These are phyloP conservation scores for Didymellaceae sp. DNA, from an alignment of 2,329 filamentous ascomycete species.

Conservation along the genomic window DNA sequence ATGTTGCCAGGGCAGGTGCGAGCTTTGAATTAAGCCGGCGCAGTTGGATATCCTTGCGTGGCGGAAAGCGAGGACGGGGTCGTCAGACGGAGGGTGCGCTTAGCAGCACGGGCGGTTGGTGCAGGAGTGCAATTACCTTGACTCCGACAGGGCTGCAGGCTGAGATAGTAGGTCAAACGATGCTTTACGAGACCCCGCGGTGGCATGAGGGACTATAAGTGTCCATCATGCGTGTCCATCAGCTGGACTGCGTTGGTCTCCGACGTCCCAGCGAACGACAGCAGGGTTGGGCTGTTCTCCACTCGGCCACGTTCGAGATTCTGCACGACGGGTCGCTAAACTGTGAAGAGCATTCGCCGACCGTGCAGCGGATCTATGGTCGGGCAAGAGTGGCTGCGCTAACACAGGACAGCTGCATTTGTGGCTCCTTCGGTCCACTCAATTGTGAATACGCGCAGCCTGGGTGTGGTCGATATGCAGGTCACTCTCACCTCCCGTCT, in stretches of 20 bases:
- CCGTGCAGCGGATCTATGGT: slow-evolving; percentile 5
- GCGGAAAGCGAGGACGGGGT: slow-evolving; percentile 9
- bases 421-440: slow-evolving; percentile 17
- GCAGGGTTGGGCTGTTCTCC: slow-evolving; percentile 15
- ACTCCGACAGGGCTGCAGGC: neutral
- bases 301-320: slow-evolving; percentile 14
- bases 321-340: slow-evolving; percentile 13
- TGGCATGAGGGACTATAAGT: slow-evolving; percentile 18
- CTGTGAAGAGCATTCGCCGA: neutral
- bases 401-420: slow-evolving; percentile 9
- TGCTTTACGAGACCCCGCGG: slow-evolving; percentile 3
- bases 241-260: slow-evolving; percentile 12
- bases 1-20: slow-evolving; percentile 12
- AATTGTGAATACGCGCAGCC: slow-evolving; percentile 15
- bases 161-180: neutral
- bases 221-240: slow-evolving; percentile 15
- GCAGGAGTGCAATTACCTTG: slow-evolving; percentile 3
- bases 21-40: slow-evolving; percentile 12
- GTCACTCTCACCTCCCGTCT: slow-evolving; percentile 11
- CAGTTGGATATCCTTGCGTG: slow-evolving; percentile 15
- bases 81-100: slow-evolving; percentile 14
- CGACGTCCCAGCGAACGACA: slow-evolving; percentile 12
- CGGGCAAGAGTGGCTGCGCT: slow-evolving; percentile 10
- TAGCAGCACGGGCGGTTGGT: slow-evolving; percentile 7
- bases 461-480: slow-evolving; percentile 20